These are phyloP conservation scores for Puya raimondii DNA, from an alignment of 176 grass and related monocot species.

Conservation along the genomic window DNA sequence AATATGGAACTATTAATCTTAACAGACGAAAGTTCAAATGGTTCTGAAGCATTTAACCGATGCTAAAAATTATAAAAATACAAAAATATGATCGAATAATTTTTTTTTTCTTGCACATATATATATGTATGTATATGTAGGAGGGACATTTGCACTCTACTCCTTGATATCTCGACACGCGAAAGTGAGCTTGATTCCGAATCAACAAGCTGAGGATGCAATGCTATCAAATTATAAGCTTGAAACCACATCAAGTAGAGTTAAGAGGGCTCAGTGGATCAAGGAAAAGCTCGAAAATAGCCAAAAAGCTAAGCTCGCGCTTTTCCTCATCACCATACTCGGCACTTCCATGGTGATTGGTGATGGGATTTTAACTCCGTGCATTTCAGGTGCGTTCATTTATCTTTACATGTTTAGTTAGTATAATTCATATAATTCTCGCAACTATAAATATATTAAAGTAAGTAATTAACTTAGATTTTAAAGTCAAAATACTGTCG, in stretches of 20 bases:
- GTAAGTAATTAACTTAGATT: no score
- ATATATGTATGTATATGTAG: conserved; percentile 7
- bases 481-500: no score
- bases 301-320: conserved; percentile 30
- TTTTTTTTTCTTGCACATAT: no score
- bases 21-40: no score
- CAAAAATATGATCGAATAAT: conserved; percentile 9
- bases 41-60: conserved; percentile 6
- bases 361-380: conserved; percentile 65
- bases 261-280: conserved; percentile 38
- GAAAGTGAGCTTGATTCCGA: conserved; percentile 62
- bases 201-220: conserved; percentile 63
- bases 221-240: conserved; percentile 51
- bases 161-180: conserved; percentile 70
- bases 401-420: no score
- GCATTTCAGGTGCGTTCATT: conserved; percentile 68
- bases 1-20: no score
- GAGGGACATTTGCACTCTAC: conserved; percentile 74
- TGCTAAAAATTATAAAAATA: not conserved
- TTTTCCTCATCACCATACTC: conserved; percentile 60
- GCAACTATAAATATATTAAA: no score
- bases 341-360: conserved; percentile 85
- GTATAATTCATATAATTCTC: no score
- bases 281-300: conserved; percentile 53
- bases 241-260: conserved; percentile 26